A percentile compares a stretch with the other conserved stretches of the same genome.
Evolutionary conservation across 352 stramenopile genomes (phyloP).

Genomic region (Phytophthora rubi): DNA sequence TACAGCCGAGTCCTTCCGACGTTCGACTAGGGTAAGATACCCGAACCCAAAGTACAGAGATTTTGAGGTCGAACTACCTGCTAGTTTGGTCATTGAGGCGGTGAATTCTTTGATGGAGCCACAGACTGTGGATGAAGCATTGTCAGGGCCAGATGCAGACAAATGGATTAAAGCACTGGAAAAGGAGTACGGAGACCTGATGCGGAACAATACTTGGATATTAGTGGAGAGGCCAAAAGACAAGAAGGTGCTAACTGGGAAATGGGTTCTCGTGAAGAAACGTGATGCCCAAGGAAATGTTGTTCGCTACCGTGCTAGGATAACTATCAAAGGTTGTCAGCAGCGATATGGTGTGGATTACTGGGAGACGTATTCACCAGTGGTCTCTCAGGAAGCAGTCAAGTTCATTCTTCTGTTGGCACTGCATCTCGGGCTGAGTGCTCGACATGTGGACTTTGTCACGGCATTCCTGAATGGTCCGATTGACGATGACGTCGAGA

Average conservation of each 20-base stretch:
- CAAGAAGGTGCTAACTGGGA: constrained; percentile 7
- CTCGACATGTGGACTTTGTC: too few relatives aligned
- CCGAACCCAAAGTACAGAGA: not conserved
- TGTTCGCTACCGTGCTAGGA: not conserved
- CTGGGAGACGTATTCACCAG: constrained; percentile 18
- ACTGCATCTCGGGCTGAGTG: too few relatives aligned
- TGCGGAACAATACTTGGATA: constrained; percentile 10
- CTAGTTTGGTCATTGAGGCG: too few relatives aligned
- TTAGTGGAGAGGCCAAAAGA: not conserved
- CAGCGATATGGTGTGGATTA: constrained; percentile 1
- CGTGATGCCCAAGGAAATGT: not conserved
- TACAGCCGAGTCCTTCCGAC: not conserved
- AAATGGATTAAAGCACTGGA: constrained; percentile 9
- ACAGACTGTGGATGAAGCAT: not conserved
- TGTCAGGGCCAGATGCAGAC: not conserved
- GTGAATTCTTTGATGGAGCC: constrained; percentile 2
- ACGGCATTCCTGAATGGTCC: constrained; percentile 1
- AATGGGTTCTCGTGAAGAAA: constrained; percentile 7
- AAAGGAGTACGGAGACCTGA: constrained; percentile 2
- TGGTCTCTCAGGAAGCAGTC: not conserved
- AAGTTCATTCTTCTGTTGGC: not conserved
- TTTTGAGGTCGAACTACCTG: not conserved
- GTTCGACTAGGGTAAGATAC: not conserved
- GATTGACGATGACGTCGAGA: constrained; percentile 8
- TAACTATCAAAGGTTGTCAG: constrained; percentile 14